Percentiles rank a stretch among this genome's conserved stretches.
These are phyloP conservation scores for Suillus clintonianus DNA, from an alignment of 768 basidiomycete species.

Conservation along the genomic window DNA sequence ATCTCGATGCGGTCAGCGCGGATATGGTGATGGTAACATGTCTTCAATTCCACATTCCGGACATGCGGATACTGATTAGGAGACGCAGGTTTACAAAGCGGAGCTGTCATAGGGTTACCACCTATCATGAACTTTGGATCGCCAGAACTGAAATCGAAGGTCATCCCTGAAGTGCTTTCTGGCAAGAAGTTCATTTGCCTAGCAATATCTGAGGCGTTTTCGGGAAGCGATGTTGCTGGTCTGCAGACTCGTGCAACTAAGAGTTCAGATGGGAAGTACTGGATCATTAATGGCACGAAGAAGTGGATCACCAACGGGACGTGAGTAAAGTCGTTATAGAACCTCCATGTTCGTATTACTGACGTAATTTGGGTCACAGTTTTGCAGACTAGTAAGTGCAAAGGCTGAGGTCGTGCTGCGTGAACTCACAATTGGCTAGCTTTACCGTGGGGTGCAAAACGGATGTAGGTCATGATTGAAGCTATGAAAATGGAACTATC, in stretches of 20 bases:
- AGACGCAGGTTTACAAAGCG: slow-evolving; percentile 55
- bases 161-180: slow-evolving; percentile 66
- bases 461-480: slow-evolving; percentile 31
- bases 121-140: slow-evolving; percentile 83
- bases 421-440: slow-evolving; percentile 34
- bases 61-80: neutral
- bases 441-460: slow-evolving; percentile 79
- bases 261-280: slow-evolving; percentile 79
- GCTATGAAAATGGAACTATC: slow-evolving; percentile 9
- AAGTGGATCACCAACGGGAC: slow-evolving; percentile 87
- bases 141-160: slow-evolving; percentile 54
- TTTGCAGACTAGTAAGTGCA: slow-evolving; percentile 33
- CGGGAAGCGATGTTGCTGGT: slow-evolving; percentile 83
- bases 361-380: slow-evolving; percentile 18
- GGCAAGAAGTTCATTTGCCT: slow-evolving; percentile 86
- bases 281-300: slow-evolving; percentile 83
- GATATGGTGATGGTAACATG: slow-evolving; percentile 72
- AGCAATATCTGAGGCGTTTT: slow-evolving; percentile 88
- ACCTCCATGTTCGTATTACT: neutral
- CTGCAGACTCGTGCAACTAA: slow-evolving; percentile 77
- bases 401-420: slow-evolving; percentile 30
- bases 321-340: slow-evolving; percentile 29
- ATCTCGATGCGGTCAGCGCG: slow-evolving; percentile 64
- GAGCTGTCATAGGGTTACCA: slow-evolving; percentile 82
- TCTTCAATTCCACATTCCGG: slow-evolving; percentile 6